phyloP scores from a whole-genome alignment of 768 basidiomycete genomes.

The Psilocybe tampanensis region DNA sequence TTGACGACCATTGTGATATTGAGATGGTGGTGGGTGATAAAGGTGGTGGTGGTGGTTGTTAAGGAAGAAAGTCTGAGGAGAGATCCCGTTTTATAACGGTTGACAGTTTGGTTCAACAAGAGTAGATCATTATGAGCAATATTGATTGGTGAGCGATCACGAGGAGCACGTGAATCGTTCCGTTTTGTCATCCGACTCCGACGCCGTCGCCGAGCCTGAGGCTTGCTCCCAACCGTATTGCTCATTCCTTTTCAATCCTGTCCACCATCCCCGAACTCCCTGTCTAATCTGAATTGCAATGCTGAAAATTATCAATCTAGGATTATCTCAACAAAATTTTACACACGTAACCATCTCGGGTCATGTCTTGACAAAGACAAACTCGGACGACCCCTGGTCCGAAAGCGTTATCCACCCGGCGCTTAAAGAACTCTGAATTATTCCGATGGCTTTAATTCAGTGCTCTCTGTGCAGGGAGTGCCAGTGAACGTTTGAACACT shows the following conservation, averaged over 20 bases:
- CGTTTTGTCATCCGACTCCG: conserved; percentile 10
- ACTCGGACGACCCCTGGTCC: too few relatives aligned
- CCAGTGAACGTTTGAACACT: too few relatives aligned
- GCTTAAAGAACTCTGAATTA: too few relatives aligned
- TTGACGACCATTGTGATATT: conserved; percentile 40
- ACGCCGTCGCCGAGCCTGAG: not conserved
- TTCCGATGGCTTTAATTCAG: too few relatives aligned
- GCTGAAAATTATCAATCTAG: too few relatives aligned
- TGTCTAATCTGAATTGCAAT: too few relatives aligned
- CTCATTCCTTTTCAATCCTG: not conserved
- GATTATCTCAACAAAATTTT: too few relatives aligned
- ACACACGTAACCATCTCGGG: too few relatives aligned
- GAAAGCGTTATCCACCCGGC: too few relatives aligned
- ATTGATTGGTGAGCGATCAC: conserved; percentile 23
- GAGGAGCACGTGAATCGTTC: conserved; percentile 5
- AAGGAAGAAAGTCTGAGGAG: not conserved
- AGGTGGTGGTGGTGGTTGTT: not conserved
- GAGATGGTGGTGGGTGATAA: not conserved
- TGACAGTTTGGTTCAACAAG: not conserved
- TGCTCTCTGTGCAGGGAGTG: too few relatives aligned
- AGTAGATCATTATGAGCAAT: not conserved
- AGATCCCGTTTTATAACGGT: conserved; percentile 12
- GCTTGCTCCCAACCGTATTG: not conserved
- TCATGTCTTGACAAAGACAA: too few relatives aligned
- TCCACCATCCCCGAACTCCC: too few relatives aligned